Base-by-base conservation (phyloP, 129 eudicot species). In the Flaveria linearis region DNA sequence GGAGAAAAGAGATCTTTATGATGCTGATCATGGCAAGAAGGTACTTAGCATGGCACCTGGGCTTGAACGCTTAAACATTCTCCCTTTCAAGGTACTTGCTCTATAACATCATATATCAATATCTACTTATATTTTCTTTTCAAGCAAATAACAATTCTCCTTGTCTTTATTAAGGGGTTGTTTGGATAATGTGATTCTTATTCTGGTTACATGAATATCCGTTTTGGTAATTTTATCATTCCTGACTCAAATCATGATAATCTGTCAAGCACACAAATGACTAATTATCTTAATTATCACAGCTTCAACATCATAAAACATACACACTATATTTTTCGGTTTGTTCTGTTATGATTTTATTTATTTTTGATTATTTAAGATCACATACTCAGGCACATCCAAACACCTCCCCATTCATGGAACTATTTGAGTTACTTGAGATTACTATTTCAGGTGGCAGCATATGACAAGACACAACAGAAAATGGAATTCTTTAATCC, bases 1-100 rank as follows among this genome's bases (percentile, higher is more conserved):
- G 10, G 97, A 91, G 86, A 86, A 91, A 60, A 81, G 98, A 78
- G 98, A 94, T 76, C 81, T 91, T 9, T 94, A 91, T 83, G 91
- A 94, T 82, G 93, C 97, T 51, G 98, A 94, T 72, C 98, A 94
- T 73, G 98, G 96, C 61, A 93, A 91, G 82, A 91, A 91, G 76
- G 98, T 94, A 15, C 87, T 94, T 7, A 87, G 96, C 88, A 94
- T 91, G 98, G 98, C 98, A 68, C 98, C 98, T 53, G 98, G 98
- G 39, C 80, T 94, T 71, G 98, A 94, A 80, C 87, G 96, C 68
- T 88, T 94, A 76, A 94, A 94, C 80, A 94, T 94, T 74, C 88
- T 94, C 39, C 98, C 98, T 0, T 94, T 94, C 82, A 94, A 84
- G 98, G 98, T 93, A 82, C 51, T 36, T 36, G 41, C 41, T 5